A percentile compares a stretch with the other conserved stretches of the same genome.
These are phyloP conservation scores for Cunninghamia lanceolata DNA, from an alignment of 75 land plant species.

Conservation along the genomic window DNA sequence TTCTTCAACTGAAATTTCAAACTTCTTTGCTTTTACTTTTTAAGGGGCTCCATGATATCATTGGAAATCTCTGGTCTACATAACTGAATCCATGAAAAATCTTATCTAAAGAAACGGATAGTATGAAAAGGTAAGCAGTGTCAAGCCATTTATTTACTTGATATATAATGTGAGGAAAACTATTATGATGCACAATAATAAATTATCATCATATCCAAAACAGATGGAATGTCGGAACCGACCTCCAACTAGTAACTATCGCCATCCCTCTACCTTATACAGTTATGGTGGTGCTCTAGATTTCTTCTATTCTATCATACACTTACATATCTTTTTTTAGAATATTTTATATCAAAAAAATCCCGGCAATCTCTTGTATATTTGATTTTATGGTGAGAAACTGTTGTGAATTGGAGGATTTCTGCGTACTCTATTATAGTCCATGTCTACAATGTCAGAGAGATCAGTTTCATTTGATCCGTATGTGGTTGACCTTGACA, in stretches of 20 bases:
- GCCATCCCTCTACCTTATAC: background rate
- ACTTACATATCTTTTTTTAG: background rate
- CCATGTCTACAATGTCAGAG: background rate
- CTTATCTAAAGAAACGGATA: background rate
- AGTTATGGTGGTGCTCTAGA: background rate
- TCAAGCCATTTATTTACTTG: background rate
- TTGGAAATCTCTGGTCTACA: background rate
- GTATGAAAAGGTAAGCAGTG: background rate
- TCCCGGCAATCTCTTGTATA: background rate
- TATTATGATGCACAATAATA: background rate
- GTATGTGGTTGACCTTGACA: background rate
- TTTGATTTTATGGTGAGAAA: background rate
- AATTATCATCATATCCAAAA: background rate
- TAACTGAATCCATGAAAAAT: background rate
- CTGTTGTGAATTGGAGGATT: constrained; percentile 9
- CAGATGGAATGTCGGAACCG: background rate
- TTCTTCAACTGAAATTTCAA: background rate
- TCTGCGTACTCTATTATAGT: constrained; percentile 1
- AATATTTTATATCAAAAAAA: background rate
- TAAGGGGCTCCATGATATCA: too few relatives aligned
- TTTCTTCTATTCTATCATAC: background rate
- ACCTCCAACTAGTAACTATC: background rate
- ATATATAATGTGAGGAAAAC: background rate
- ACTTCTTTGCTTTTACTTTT: too few relatives aligned
- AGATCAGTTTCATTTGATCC: background rate